These are phyloP conservation scores for Globisporangium perplexum DNA, from an alignment of 352 stramenopile genomes.

Conservation along the genomic window DNA sequence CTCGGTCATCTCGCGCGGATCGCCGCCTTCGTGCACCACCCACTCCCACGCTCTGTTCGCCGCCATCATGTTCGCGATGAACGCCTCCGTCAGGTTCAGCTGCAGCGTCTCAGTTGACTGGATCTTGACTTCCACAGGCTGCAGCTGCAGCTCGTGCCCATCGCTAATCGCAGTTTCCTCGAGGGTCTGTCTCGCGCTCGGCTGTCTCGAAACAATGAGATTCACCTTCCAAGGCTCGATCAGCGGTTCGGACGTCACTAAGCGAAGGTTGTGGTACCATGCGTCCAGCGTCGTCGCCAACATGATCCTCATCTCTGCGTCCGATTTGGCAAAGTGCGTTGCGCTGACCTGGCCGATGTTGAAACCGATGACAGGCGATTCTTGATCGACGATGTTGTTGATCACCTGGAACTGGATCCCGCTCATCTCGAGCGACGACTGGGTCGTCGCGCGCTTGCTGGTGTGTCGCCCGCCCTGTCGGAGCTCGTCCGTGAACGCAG, in stretches of 20 bases:
- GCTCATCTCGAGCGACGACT: constrained; percentile 25
- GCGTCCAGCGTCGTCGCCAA: constrained; percentile 50
- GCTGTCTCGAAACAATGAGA: constrained; percentile 30
- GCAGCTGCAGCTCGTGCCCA: constrained; percentile 14
- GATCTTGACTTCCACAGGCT: constrained; percentile 54
- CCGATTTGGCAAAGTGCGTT: constrained; percentile 23
- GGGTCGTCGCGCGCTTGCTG: constrained; percentile 15
- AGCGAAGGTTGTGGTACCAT: constrained; percentile 81
- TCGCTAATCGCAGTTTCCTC: not conserved
- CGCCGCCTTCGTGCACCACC: constrained; percentile 59
- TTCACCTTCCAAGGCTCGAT: constrained; percentile 74
- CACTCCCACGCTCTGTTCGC: constrained; percentile 75
- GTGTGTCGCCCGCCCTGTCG: not conserved
- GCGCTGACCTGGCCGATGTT: constrained; percentile 38
- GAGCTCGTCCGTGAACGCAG: constrained; percentile 1
- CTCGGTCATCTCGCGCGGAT: constrained; percentile 67
- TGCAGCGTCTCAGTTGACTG: constrained; percentile 59
- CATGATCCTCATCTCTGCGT: constrained; percentile 26
- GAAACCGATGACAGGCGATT: constrained; percentile 68
- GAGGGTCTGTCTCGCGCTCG: not conserved
- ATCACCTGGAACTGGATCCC: constrained; percentile 65
- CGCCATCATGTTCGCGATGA: constrained; percentile 75
- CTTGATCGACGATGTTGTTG: constrained; percentile 80
- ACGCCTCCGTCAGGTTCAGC: constrained; percentile 75
- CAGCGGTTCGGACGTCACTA: constrained; percentile 76